Percentiles rank a stretch among this genome's conserved stretches.
Conservation (phyloP, 2,329 filamentous ascomycete genomes). For the Pestalotiopsis sp. region DNA sequence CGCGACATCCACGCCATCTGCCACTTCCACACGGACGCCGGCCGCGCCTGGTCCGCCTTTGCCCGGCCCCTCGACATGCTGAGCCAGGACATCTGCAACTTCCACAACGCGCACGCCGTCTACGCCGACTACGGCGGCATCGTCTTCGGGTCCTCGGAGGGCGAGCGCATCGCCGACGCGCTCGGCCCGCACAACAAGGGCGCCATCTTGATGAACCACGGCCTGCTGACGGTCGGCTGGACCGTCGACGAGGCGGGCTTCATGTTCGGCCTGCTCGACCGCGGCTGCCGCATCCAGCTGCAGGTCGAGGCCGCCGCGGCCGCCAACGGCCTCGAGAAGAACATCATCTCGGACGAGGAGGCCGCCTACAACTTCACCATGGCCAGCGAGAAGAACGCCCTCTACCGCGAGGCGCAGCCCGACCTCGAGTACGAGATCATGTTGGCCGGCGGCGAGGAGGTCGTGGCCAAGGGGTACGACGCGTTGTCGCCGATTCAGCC, state of each 20-base stretch:
- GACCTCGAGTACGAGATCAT: constrained; percentile 35
- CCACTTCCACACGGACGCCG: constrained; percentile 68
- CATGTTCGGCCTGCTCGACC: constrained; percentile 69
- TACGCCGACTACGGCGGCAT: constrained; percentile 59
- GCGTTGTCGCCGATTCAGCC: constrained; percentile 16
- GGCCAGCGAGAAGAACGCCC: constrained; percentile 33
- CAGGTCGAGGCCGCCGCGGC: constrained; percentile 66
- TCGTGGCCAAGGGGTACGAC: constrained; percentile 31
- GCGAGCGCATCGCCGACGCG: constrained; percentile 62
- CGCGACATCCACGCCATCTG: constrained; percentile 66
- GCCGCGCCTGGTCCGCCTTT: constrained; percentile 70
- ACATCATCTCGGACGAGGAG: constrained; percentile 43
- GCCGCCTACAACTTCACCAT: constrained; percentile 41
- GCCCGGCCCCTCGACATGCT: constrained; percentile 69
- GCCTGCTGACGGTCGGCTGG: constrained; percentile 68
- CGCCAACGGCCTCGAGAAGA: constrained; percentile 39
- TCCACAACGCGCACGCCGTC: constrained; percentile 67
- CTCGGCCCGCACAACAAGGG: constrained; percentile 62
- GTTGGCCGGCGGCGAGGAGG: constrained; percentile 33
- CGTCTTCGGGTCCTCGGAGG: constrained; percentile 65
- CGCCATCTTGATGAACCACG: constrained; percentile 72
- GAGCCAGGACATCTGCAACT: constrained; percentile 67
- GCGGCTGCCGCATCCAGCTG: constrained; percentile 70
- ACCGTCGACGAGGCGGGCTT: constrained; percentile 78
- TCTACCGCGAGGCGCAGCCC: constrained; percentile 36